Base-by-base conservation (phyloP, 202 grass and related monocot genomes). In the Dendrocalamus latiflorus region DNA sequence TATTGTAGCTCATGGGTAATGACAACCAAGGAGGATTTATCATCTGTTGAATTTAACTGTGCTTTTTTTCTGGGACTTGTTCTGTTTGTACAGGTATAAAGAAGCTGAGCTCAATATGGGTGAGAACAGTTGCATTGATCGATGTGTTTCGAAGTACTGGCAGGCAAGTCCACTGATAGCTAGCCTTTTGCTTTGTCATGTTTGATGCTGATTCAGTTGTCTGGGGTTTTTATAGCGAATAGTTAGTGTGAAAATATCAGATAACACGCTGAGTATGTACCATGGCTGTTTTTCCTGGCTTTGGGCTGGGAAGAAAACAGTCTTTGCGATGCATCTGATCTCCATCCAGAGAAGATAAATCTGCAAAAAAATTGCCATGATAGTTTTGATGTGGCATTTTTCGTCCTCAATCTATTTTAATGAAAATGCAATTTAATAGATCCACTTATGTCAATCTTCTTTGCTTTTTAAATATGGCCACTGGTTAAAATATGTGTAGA, bases 101-200 rank as follows among this genome's bases (percentile, higher is more conserved):
- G 95, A 98, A 85, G 79, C 90, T 82, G 95, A 98, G 82, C 87
- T 98, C 72, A 98, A 98, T 67, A 93, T 98, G 95, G 95, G 90
- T 50, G 95, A 98, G 90, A 98, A 93, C 74, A 98, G 95, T 91
- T 98, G 95, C 85, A 95, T 98, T 17, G 95, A 98, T 71, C 89
- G 95, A 36, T 98, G 95, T 64, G 90, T 95, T 43, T 86, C 95
- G 18, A 98, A 98, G 81, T 98, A 98, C 78, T 98, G 92, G 95
- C 92, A 98, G 95, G 95, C 76, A 85, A 87, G 76, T 87, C 85
- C 50, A n/a, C 38, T 68, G 22, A 62, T 54, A 58, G 13, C 22
- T 58, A 65, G 43, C 49, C n/a, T 63, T 92, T 50, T 28, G 6
- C 54, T 59, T 1, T 64, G 30, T 38, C 17, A 26, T 50, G 33